Evolutionary conservation across 495 filamentous ascomycete genomes (phyloP).

Genomic region (Lepidopterella palustris): DNA sequence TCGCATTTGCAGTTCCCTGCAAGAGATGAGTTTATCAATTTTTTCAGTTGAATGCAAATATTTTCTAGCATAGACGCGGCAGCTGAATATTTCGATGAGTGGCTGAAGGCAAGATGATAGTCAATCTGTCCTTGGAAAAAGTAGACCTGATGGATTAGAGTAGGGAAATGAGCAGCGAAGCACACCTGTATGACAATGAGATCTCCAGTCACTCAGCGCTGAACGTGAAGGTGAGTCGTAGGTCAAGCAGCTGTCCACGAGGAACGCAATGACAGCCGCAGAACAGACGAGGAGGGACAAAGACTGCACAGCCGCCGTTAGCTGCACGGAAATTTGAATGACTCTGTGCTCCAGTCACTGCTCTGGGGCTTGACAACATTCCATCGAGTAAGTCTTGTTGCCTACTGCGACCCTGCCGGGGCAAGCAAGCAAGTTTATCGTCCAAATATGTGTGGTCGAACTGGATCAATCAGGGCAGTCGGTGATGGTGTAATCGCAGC

Average conservation of each 20-base stretch:
- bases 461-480: conserved; percentile 14
- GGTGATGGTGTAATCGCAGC: conserved; percentile 16
- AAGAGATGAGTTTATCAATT: too few species aligned
- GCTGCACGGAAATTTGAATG: background rate
- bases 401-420: background rate
- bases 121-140: background rate
- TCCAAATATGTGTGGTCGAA: conserved; percentile 11
- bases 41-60: too few species aligned
- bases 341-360: background rate
- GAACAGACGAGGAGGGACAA: too few species aligned
- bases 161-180: background rate
- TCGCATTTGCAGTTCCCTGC: too few species aligned
- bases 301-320: background rate
- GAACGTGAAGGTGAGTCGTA: background rate
- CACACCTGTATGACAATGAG: background rate
- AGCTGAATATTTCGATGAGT: too few species aligned
- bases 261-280: too few species aligned
- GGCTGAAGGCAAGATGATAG: background rate
- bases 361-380: conserved; percentile 4
- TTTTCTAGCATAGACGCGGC: too few species aligned
- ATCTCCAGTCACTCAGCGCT: background rate
- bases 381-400: conserved; percentile 22
- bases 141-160: background rate
- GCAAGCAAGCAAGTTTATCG: conserved; percentile 18
- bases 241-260: too few species aligned